phyloP scores from a whole-genome alignment of 1,284 basidiomycete genomes.

The Puccinia hordei region DNA sequence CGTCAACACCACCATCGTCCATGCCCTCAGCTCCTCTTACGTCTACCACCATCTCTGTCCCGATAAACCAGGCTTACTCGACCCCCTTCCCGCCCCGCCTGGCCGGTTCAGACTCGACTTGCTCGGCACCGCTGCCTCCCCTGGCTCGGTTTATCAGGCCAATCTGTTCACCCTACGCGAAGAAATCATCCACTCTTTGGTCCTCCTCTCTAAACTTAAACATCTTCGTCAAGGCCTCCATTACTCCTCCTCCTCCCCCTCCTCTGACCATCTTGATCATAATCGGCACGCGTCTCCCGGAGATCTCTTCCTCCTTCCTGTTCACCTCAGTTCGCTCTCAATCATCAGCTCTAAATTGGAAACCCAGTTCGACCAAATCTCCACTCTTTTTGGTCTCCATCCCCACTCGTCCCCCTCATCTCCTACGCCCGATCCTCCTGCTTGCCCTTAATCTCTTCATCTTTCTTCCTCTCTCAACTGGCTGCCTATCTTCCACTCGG shows the following conservation, averaged over 20 bases:
- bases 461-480: no score
- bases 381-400: no score
- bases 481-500: no score
- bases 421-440: no score
- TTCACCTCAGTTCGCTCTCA: no score
- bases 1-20: constrained; percentile 29
- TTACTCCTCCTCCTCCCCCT: neutral
- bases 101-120: constrained; percentile 17
- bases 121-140: constrained; percentile 16
- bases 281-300: neutral
- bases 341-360: no score
- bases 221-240: neutral
- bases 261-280: neutral
- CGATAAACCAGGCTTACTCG: neutral
- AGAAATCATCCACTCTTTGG: constrained; percentile 22
- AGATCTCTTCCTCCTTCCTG: neutral
- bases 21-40: constrained; percentile 28
- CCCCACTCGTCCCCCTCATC: no score
- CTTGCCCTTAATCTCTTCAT: no score
- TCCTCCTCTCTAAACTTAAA: constrained; percentile 19
- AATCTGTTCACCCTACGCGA: constrained; percentile 33
- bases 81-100: neutral
- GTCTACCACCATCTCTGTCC: neutral
- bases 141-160: constrained; percentile 12
- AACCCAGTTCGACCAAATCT: no score